A percentile compares a stretch with the other conserved stretches of the same genome.
Evolutionary conservation across 2,329 filamentous ascomycete species (phyloP).

Genomic region (Botryotinia convoluta): DNA sequence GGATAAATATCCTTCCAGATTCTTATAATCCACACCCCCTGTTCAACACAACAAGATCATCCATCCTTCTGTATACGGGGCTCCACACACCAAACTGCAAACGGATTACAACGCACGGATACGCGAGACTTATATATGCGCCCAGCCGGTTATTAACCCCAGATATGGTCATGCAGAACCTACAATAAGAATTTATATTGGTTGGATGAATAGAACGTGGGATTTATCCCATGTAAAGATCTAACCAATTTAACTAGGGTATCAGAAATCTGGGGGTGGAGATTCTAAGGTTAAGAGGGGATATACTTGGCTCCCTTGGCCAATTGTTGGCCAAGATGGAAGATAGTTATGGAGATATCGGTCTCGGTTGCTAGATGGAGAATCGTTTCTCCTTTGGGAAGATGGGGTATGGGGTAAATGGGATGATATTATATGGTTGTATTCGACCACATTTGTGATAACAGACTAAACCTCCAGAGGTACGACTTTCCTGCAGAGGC

Average conservation of each 20-base stretch:
- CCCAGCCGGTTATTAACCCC: not conserved
- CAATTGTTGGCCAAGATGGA: not conserved
- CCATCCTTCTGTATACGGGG: not conserved
- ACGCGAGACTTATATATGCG: not conserved
- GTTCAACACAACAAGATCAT: not conserved
- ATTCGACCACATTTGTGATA: not conserved
- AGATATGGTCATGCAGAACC: not conserved
- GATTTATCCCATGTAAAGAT: not conserved
- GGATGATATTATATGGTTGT: not conserved
- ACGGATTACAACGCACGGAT: not conserved
- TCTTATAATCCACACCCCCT: not conserved
- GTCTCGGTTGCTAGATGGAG: not conserved
- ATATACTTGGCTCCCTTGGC: not conserved
- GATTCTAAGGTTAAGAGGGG: not conserved
- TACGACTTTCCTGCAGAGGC: not conserved
- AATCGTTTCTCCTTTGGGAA: not conserved
- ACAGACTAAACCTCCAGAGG: not conserved
- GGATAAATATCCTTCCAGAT: slow-evolving; percentile 4
- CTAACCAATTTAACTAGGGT: not conserved
- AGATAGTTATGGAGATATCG: not conserved
- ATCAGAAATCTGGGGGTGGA: slow-evolving; percentile 8
- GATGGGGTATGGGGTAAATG: not conserved
- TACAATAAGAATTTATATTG: not conserved
- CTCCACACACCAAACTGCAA: slow-evolving; percentile 8
- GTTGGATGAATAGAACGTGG: not conserved